Base-by-base conservation (phyloP, 2,329 filamentous ascomycete genomes). In the Calonectria fujianensis region DNA sequence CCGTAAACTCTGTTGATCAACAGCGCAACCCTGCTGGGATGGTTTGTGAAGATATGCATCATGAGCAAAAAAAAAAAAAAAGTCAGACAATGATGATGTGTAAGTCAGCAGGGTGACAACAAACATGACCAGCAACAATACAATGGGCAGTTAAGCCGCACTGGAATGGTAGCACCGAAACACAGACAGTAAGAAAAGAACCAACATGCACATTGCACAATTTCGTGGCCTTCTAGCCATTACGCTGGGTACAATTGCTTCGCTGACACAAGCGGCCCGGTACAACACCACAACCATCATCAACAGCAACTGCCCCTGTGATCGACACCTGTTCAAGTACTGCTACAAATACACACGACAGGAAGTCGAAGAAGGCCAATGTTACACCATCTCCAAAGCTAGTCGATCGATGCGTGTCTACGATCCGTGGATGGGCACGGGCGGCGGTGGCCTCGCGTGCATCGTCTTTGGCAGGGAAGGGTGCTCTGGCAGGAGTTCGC, bases 271-370 rank as follows among this genome's bases (percentile, higher is more conserved):
- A 10, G 68, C 59, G 13, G 41, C n/a, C 4, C 35, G 66, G 10
- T 65, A 61, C 72, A 59, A 65, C 54, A 66, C 64, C 6, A 69
- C 41, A 16, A 50, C 54, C 14, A 27, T 69, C 64, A 69, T 59
- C 48, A 75, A 72, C 65, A 65, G 48, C 48, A 61, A 69, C 57
- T 69, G 65, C 65, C 70, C 73, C 50, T 75, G 73, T n/a, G 70
- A 73, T 61, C 57, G 41, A 29, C 48, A 27, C 48, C 24, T 37
- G 5, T 35, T 54, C 52, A 72, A 69, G 29, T 66, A 66, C 29
- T 69, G 66, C 66, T 63, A 66, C 51, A 29, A 27, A 31, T 63
- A 59, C 57, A 65, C 50, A 20, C 57, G 48, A 7, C 20, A 61
- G 57, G 65, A 32, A n/a, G 45, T 70, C 20, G 20, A 63, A n/a